phyloP scores from a whole-genome alignment of 1,139 yeast genomes.

The Hemisphaericaspora lyxosophila region DNA sequence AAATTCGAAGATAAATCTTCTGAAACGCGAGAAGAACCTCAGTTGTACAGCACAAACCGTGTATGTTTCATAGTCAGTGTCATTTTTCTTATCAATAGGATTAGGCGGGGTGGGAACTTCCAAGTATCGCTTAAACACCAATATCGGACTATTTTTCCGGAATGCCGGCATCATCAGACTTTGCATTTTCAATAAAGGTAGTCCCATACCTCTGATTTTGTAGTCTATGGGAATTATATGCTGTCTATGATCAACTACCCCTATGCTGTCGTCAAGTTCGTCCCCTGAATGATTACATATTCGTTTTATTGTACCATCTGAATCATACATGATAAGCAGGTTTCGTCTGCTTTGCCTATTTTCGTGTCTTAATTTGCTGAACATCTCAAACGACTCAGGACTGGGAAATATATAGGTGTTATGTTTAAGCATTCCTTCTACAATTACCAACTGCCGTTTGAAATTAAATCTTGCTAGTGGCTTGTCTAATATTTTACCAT shows the following conservation, averaged over 20 bases:
- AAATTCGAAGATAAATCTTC: constrained; percentile 28
- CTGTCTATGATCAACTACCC: constrained; percentile 27
- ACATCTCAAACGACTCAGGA: constrained; percentile 29
- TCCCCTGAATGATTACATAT: constrained; percentile 11
- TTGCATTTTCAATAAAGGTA: constrained; percentile 38
- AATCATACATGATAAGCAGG: constrained; percentile 25
- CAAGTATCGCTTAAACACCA: constrained; percentile 31
- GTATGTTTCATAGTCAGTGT: constrained; percentile 31
- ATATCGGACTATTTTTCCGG: constrained; percentile 38
- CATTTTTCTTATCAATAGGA: constrained; percentile 9
- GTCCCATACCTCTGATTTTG: constrained; percentile 34
- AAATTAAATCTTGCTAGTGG: constrained; percentile 22
- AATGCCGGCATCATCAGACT: constrained; percentile 39
- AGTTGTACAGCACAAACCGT: constrained; percentile 34
- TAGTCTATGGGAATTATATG: constrained; percentile 36
- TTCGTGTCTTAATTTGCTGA: constrained; percentile 27
- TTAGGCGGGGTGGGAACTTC: constrained; percentile 28
- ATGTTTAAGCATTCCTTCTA: constrained; percentile 34
- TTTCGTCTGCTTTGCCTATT: constrained; percentile 24
- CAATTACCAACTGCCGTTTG: constrained; percentile 33
- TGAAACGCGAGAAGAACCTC: constrained; percentile 28
- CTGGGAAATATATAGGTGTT: constrained; percentile 32
- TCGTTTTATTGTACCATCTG: constrained; percentile 22
- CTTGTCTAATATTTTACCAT: constrained; percentile 16
- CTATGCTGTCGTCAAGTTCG: constrained; percentile 9